Evolutionary conservation across 805 yeast species (phyloP).

Genomic region (Wickerhamomyces bisporus): DNA sequence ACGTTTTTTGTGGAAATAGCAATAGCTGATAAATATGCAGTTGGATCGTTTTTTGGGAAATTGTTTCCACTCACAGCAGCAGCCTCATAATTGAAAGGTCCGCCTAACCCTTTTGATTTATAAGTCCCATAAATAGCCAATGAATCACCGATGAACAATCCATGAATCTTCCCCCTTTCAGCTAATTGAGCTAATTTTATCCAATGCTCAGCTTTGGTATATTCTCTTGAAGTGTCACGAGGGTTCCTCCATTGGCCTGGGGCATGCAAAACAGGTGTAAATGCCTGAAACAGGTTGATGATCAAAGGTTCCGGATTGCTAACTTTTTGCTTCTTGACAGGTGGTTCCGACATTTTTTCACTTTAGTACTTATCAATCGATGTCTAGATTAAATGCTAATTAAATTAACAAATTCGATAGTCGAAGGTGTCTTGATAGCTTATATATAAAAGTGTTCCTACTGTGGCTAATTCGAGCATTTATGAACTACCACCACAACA

Average conservation of each 20-base stretch:
- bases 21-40: slow-evolving; percentile 30
- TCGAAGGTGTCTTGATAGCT: too few relatives aligned
- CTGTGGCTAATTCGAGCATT: too few relatives aligned
- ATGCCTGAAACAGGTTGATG: slow-evolving; percentile 9
- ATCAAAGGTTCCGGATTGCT: slow-evolving; percentile 5
- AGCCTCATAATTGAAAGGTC: slow-evolving; percentile 28
- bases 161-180: slow-evolving; percentile 32
- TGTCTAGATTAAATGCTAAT: too few relatives aligned
- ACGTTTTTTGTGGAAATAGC: slow-evolving; percentile 36
- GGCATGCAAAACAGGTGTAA: slow-evolving; percentile 10
- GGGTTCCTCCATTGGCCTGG: slow-evolving; percentile 12
- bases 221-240: slow-evolving; percentile 9
- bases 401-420: too few relatives aligned
- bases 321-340: neutral
- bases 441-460: too few relatives aligned
- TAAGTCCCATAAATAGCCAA: slow-evolving; percentile 34
- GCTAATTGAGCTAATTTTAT: slow-evolving; percentile 29
- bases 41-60: slow-evolving; percentile 22
- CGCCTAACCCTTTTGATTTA: slow-evolving; percentile 20
- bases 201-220: slow-evolving; percentile 28
- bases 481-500: too few relatives aligned
- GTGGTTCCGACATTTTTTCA: neutral
- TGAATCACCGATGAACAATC: slow-evolving; percentile 33
- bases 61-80: slow-evolving; percentile 17
- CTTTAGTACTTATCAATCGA: too few relatives aligned